Conservation (phyloP, 768 basidiomycete genomes). For the Antrodiella citrinella region DNA sequence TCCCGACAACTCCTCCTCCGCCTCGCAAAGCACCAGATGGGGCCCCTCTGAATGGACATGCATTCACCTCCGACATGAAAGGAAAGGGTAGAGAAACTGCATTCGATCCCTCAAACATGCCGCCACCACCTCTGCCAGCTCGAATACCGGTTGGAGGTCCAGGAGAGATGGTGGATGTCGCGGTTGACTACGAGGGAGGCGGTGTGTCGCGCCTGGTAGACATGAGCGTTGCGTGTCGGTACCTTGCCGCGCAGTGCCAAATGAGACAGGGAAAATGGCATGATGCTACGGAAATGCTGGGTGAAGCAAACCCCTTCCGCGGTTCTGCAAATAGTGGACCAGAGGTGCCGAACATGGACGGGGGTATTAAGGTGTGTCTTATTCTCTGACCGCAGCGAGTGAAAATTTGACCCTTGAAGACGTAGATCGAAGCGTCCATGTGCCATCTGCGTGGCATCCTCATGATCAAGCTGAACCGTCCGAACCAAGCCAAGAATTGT, state of each 20-base stretch:
- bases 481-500: slow-evolving; percentile 85
- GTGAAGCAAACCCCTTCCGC: slow-evolving; percentile 85
- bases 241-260: slow-evolving; percentile 94
- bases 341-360: slow-evolving; percentile 74
- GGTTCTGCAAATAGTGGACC: slow-evolving; percentile 60
- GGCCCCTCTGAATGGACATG: slow-evolving; percentile 35
- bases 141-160: slow-evolving; percentile 62
- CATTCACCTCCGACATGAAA: slow-evolving; percentile 28
- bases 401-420: slow-evolving; percentile 5
- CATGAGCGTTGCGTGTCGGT: slow-evolving; percentile 92
- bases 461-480: slow-evolving; percentile 89
- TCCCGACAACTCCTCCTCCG: slow-evolving; percentile 40
- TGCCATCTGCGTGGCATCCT: slow-evolving; percentile 89
- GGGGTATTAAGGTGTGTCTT: slow-evolving; percentile 80
- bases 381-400: too few species aligned
- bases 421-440: slow-evolving; percentile 92
- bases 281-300: slow-evolving; percentile 88
- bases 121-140: slow-evolving; percentile 22
- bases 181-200: slow-evolving; percentile 53
- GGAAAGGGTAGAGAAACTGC: slow-evolving; percentile 54
- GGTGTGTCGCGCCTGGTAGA: slow-evolving; percentile 73
- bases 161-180: slow-evolving; percentile 61
- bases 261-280: slow-evolving; percentile 88
- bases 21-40: slow-evolving; percentile 18
- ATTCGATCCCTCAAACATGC: slow-evolving; percentile 9